Base-by-base conservation (phyloP, 2,329 filamentous ascomycete species). In the Neobulgaria alba region DNA sequence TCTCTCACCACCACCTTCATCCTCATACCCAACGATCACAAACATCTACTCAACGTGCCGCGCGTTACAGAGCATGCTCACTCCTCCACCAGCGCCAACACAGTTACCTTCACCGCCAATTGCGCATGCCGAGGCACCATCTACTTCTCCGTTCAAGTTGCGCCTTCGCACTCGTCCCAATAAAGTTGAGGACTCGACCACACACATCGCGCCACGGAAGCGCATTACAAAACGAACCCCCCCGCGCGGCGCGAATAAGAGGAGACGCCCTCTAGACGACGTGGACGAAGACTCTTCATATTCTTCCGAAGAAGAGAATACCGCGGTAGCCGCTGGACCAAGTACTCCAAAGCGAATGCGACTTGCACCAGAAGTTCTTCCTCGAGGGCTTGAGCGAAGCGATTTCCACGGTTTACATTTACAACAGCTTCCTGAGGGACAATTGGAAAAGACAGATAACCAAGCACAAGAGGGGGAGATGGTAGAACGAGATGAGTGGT, bases 41-140 rank as follows among this genome's bases (percentile, higher is more conserved):
- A 73, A 72, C 60, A 68, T 80, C 54, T 71, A 76, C 59, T 68
- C 64, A 45, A 73, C 75, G 34, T 80, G 76, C 57, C 75, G 73
- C 58, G 73, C 71, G 4, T 68, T 80, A 0, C 77, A 81, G 54
- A 71, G 71, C 2, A 72, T 79, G 53, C 67, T 79, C 45, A 61
- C 67, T 18, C 52, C 64, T 3, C 63, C 69, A 50, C 48, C 58
- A 36, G 59, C 56, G 16, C 54, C 55, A 37, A 53, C 47, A 19
- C 67, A 71, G 51, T 62, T 76, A 4, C 73, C 72, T 10, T 76
- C 73, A 17, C 75, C 76, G 10, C 75, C 76, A 2, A 64, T 75
- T 50, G 57, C 39, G 5, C 55, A 59, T 23, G 46, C 49, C 9
- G 49, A 53, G 4, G 21, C 48, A 17, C 41, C 47, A 3, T 30